phyloP scores from a whole-genome alignment of 129 eudicot species.

The Tagetes erecta region DNA sequence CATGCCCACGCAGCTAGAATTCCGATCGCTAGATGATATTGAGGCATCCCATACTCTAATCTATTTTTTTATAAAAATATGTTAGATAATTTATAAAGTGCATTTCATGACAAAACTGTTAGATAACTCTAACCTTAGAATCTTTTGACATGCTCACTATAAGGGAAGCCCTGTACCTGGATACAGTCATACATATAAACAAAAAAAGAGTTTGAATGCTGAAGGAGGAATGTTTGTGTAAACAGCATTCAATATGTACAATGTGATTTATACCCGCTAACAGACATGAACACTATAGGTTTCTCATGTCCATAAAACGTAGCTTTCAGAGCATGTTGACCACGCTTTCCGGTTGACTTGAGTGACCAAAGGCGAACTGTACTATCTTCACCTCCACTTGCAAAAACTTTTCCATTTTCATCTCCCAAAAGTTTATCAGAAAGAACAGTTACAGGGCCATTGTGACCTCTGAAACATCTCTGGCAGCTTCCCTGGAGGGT shows the following conservation, averaged over 20 bases:
- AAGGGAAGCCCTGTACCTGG: slow-evolving; percentile 75
- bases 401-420: slow-evolving; percentile 58
- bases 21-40: slow-evolving; percentile 55
- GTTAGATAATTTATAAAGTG: slow-evolving; percentile 15
- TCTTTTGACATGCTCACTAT: slow-evolving; percentile 78
- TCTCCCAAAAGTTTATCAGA: slow-evolving; percentile 83
- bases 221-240: background rate
- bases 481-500: slow-evolving; percentile 50
- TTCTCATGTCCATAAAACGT: slow-evolving; percentile 87
- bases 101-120: background rate
- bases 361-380: slow-evolving; percentile 93
- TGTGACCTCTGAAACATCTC: slow-evolving; percentile 78
- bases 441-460: slow-evolving; percentile 70
- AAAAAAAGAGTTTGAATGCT: slow-evolving; percentile 7
- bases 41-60: slow-evolving; percentile 84
- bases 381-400: slow-evolving; percentile 89
- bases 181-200: slow-evolving; percentile 26
- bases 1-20: slow-evolving; percentile 81
- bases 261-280: slow-evolving; percentile 59
- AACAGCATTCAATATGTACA: slow-evolving; percentile 7
- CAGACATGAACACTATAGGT: slow-evolving; percentile 65
- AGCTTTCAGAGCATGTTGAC: slow-evolving; percentile 70
- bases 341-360: slow-evolving; percentile 64
- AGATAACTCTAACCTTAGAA: slow-evolving; percentile 53
- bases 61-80: slow-evolving; percentile 31